phyloP scores from a whole-genome alignment of 192 early-diverging fungal species.

The Umbelopsis sp. region DNA sequence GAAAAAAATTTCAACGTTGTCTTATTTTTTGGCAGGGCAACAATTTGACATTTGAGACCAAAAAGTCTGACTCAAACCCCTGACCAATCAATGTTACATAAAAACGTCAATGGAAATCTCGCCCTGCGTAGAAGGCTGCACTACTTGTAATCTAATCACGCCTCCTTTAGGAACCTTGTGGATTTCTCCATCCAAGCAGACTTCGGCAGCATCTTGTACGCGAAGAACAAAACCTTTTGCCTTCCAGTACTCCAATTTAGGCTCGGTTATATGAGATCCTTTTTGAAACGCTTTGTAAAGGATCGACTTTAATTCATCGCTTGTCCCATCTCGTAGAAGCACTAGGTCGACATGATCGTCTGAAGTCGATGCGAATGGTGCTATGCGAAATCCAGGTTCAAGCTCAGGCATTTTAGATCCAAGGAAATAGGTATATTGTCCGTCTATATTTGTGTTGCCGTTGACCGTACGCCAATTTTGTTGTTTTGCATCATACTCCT shows the following conservation, averaged over 20 bases:
- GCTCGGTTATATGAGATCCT: conserved; percentile 39
- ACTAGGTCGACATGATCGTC: conserved; percentile 49
- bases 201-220: conserved; percentile 33
- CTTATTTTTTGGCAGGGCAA: background rate
- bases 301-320: conserved; percentile 35
- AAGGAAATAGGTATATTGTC: conserved; percentile 50
- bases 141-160: conserved; percentile 10
- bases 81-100: background rate
- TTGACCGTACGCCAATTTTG: background rate
- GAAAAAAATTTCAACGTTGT: background rate
- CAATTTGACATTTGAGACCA: background rate
- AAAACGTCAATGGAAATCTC: background rate
- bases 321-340: conserved; percentile 34
- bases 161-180: conserved; percentile 14
- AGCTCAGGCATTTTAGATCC: conserved; percentile 45
- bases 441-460: background rate
- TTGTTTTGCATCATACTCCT: conserved; percentile 21
- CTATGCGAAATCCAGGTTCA: conserved; percentile 50
- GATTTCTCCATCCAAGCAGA: conserved; percentile 54
- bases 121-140: conserved; percentile 1
- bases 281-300: conserved; percentile 34
- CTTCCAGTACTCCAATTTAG: conserved; percentile 50
- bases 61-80: background rate
- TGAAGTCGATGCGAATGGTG: conserved; percentile 44
- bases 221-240: conserved; percentile 36